These are phyloP conservation scores for Blastocrithidia nonstop DNA, from an alignment of 208 protist species.

Conservation along the genomic window DNA sequence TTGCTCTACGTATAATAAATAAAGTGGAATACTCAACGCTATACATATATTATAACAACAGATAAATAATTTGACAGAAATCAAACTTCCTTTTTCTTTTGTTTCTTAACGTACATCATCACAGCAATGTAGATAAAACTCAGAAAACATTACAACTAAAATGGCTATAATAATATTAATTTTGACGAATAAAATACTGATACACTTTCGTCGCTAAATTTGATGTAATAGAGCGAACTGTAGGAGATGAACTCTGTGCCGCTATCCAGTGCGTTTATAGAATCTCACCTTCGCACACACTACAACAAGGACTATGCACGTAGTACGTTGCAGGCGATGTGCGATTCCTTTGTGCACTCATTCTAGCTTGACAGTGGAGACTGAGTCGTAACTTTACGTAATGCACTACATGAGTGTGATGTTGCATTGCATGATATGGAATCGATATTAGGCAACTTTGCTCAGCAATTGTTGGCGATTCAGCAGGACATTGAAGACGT, in stretches of 20 bases:
- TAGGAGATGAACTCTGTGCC: constrained; percentile 40
- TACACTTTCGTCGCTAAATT: no score
- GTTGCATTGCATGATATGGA: constrained; percentile 48
- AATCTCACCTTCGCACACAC: constrained; percentile 13
- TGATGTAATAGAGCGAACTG: constrained; percentile 26
- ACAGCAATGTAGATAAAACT: no score
- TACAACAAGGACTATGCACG: constrained; percentile 21
- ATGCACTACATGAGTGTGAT: constrained; percentile 32
- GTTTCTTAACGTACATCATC: no score
- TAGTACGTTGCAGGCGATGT: constrained; percentile 22
- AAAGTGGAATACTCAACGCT: no score
- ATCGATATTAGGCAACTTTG: constrained; percentile 43
- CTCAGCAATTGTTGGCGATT: constrained; percentile 35
- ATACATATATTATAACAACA: no score
- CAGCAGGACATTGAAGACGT: constrained; percentile 69
- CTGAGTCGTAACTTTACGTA: constrained; percentile 34
- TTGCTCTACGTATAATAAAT: no score
- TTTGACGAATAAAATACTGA: no score
- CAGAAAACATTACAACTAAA: no score
- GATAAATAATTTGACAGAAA: no score
- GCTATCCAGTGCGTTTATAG: constrained; percentile 34
- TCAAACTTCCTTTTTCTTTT: no score
- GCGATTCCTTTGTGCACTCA: constrained; percentile 45
- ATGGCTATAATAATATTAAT: no score
- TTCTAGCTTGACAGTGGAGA: constrained; percentile 42